Evolutionary conservation across 768 basidiomycete genomes (phyloP).

Genomic region (Psilocybe tampanensis): DNA sequence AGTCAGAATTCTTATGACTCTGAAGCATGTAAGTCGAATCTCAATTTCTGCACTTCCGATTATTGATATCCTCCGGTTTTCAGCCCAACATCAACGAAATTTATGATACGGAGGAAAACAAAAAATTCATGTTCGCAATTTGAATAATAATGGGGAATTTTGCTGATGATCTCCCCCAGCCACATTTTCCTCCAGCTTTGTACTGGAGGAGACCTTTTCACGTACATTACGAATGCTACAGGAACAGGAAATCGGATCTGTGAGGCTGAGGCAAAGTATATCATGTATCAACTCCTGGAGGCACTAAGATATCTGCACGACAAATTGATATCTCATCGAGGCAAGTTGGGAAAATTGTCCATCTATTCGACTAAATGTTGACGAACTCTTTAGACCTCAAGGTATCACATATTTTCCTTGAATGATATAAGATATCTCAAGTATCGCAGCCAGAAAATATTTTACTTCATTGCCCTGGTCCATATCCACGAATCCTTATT

Average conservation of each 20-base stretch:
- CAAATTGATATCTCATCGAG: constrained; percentile 76
- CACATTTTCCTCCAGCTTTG: constrained; percentile 87
- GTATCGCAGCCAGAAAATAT: constrained; percentile 77
- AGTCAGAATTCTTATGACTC: constrained; percentile 68
- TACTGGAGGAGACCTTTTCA: constrained; percentile 87
- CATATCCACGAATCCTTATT: constrained; percentile 82
- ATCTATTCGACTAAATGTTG: not conserved
- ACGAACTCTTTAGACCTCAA: constrained; percentile 54
- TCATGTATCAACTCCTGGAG: constrained; percentile 78
- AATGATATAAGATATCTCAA: no score
- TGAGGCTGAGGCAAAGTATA: constrained; percentile 84
- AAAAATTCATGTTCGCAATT: constrained; percentile 55
- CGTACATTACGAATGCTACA: constrained; percentile 70
- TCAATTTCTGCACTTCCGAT: not conserved
- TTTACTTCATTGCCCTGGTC: constrained; percentile 74
- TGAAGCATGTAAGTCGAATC: constrained; percentile 61
- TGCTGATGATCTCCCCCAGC: constrained; percentile 30
- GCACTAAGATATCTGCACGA: constrained; percentile 74
- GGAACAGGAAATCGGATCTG: constrained; percentile 54
- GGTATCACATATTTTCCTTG: constrained; percentile 32
- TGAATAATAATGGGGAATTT: not conserved
- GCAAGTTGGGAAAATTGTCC: constrained; percentile 36
- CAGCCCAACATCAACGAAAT: constrained; percentile 86
- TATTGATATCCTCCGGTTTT: not conserved
- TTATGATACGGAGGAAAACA: constrained; percentile 65